Percentiles rank a stretch among this genome's conserved stretches.
phyloP scores from a whole-genome alignment of 2,329 filamentous ascomycete genomes.

The Nannizzia gypsea region DNA sequence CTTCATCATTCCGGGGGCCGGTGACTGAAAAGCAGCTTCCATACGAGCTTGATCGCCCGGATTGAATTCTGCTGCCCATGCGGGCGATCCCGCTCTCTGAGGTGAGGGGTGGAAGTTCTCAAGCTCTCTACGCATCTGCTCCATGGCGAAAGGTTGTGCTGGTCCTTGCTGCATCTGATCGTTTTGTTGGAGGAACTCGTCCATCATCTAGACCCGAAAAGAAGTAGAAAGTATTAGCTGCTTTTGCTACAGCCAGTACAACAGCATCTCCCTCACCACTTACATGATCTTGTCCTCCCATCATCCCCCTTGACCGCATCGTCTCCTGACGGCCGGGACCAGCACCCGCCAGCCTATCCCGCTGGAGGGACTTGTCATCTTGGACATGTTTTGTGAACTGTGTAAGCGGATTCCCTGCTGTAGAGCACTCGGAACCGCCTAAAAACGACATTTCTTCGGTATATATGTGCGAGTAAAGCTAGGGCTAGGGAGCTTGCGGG shows the following conservation, averaged over 20 bases:
- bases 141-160: conserved; percentile 51
- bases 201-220: conserved; percentile 59
- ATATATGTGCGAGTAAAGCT: background rate
- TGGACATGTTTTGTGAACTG: conserved; percentile 97
- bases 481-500: background rate
- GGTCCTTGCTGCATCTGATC: conserved; percentile 47
- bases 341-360: conserved; percentile 72
- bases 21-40: conserved; percentile 57
- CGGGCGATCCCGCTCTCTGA: conserved; percentile 43
- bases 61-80: conserved; percentile 55
- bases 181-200: conserved; percentile 77
- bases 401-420: conserved; percentile 85
- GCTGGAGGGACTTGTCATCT: conserved; percentile 88
- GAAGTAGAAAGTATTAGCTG: conserved; percentile 1
- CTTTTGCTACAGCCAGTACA: conserved; percentile 15
- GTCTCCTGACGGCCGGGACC: conserved; percentile 60
- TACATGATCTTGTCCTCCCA: conserved; percentile 62
- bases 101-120: conserved; percentile 41
- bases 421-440: conserved; percentile 91
- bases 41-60: conserved; percentile 53
- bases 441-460: conserved; percentile 70
- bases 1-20: conserved; percentile 32
- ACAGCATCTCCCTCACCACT: conserved; percentile 9
- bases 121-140: conserved; percentile 53
- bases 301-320: conserved; percentile 61